Percentiles rank a stretch among this genome's conserved stretches.
phyloP scores from a whole-genome alignment of 139 green algal genomes.

The Ulvella scutata region DNA sequence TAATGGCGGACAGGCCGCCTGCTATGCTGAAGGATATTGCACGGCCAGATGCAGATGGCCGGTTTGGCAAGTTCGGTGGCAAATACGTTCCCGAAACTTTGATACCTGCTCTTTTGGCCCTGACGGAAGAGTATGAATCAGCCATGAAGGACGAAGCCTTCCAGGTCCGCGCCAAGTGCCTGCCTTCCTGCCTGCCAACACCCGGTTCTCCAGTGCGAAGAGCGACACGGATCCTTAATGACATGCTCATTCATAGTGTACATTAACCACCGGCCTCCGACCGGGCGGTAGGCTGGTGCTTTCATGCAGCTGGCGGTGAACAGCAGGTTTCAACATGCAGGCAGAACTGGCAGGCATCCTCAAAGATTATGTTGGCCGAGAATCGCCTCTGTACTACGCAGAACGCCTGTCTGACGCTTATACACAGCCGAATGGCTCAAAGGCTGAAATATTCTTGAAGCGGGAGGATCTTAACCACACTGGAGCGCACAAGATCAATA shows the following conservation, averaged over 20 bases:
- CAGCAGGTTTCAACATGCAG: slow-evolving; percentile 29
- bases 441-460: slow-evolving; percentile 92
- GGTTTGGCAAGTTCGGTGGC: slow-evolving; percentile 80
- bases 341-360: slow-evolving; percentile 69
- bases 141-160: slow-evolving; percentile 50
- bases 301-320: background rate
- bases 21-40: slow-evolving; percentile 6
- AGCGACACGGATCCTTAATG: background rate
- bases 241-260: background rate
- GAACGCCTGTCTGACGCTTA: slow-evolving; percentile 81
- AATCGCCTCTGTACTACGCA: slow-evolving; percentile 86
- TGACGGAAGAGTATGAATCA: slow-evolving; percentile 68
- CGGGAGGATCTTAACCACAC: slow-evolving; percentile 99
- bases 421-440: slow-evolving; percentile 37
- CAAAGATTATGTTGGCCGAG: slow-evolving; percentile 90
- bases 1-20: background rate
- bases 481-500: slow-evolving; percentile 99
- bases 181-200: too few relatives aligned
- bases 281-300: too few relatives aligned
- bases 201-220: too few relatives aligned
- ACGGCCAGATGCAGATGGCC: slow-evolving; percentile 58
- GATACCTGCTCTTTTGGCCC: slow-evolving; percentile 72
- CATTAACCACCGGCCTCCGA: too few relatives aligned
- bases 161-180: slow-evolving; percentile 42
- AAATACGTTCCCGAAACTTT: slow-evolving; percentile 98